phyloP scores from a whole-genome alignment of 164 flowering plant genomes.

The Vitis rotundifolia region DNA sequence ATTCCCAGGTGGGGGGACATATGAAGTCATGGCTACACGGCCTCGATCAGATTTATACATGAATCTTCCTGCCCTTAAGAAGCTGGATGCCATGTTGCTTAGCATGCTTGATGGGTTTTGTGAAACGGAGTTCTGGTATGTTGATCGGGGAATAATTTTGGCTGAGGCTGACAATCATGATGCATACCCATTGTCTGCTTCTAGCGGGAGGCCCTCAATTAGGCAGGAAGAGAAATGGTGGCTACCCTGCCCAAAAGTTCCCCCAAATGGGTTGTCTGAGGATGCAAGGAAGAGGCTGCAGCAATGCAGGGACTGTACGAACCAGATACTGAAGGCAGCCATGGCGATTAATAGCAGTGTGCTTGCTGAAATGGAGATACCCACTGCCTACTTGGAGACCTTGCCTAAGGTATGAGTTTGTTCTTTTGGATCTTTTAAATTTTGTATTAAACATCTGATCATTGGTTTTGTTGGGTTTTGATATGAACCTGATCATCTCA shows the following conservation, averaged over 20 bases:
- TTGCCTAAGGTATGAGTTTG: slow-evolving; percentile 60
- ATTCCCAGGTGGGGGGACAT: slow-evolving; percentile 61
- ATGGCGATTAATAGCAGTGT: slow-evolving; percentile 67
- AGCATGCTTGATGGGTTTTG: slow-evolving; percentile 62
- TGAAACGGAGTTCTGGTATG: slow-evolving; percentile 63
- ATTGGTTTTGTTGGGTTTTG: neutral
- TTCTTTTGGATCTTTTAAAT: neutral
- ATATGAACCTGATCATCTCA: too few species aligned
- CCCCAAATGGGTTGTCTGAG: slow-evolving; percentile 55
- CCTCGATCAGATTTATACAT: slow-evolving; percentile 59
- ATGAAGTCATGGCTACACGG: slow-evolving; percentile 63
- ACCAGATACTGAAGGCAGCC: slow-evolving; percentile 72
- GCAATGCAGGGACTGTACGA: slow-evolving; percentile 58
- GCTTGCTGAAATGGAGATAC: slow-evolving; percentile 75
- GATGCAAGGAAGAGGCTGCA: slow-evolving; percentile 62
- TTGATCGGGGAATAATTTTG: slow-evolving; percentile 49
- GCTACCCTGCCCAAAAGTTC: slow-evolving; percentile 68
- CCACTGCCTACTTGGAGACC: slow-evolving; percentile 50
- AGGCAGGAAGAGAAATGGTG: slow-evolving; percentile 86
- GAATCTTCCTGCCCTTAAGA: slow-evolving; percentile 69
- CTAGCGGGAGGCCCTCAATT: slow-evolving; percentile 52
- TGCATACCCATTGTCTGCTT: slow-evolving; percentile 14
- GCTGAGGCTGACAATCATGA: slow-evolving; percentile 42
- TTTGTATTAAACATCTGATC: too few species aligned
- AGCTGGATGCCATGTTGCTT: slow-evolving; percentile 70